phyloP scores from a whole-genome alignment of 306 rosid species.

The Vigna nakashimae region DNA sequence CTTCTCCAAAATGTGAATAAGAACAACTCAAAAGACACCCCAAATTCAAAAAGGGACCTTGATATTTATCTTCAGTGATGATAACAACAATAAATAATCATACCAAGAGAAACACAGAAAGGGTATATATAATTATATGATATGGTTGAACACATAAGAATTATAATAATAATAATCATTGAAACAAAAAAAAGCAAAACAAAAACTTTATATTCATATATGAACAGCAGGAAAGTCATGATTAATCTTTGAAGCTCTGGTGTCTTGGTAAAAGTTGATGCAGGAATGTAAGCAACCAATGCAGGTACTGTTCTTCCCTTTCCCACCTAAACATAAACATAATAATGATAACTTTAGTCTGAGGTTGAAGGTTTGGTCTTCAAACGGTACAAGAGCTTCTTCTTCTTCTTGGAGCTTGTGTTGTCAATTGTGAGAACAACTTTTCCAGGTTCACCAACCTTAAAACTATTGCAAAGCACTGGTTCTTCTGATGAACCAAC shows the following conservation, averaged over 20 bases:
- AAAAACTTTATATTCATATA: constrained; percentile 41
- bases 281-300: constrained; percentile 22
- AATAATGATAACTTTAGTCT: constrained; percentile 36
- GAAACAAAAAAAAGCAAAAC: background rate
- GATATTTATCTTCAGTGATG: constrained; percentile 36
- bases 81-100: constrained; percentile 29
- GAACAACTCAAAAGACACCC: constrained; percentile 24
- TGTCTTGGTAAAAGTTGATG: constrained; percentile 24
- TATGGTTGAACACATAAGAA: constrained; percentile 34
- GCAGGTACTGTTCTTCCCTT: constrained; percentile 10
- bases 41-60: constrained; percentile 28
- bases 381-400: constrained; percentile 80
- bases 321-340: constrained; percentile 11
- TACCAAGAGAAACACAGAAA: constrained; percentile 26
- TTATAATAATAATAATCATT: constrained; percentile 5
- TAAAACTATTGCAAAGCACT: constrained; percentile 63
- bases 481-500: constrained; percentile 60
- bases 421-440: constrained; percentile 76
- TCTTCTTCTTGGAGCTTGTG: constrained; percentile 79
- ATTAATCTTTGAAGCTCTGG: constrained; percentile 36
- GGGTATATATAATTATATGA: constrained; percentile 24
- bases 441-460: constrained; percentile 69
- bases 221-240: constrained; percentile 33
- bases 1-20: constrained; percentile 13
- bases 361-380: constrained; percentile 61